Base-by-base conservation (phyloP, 371 early-diverging fungal genomes). In the Batkoa obscura region DNA sequence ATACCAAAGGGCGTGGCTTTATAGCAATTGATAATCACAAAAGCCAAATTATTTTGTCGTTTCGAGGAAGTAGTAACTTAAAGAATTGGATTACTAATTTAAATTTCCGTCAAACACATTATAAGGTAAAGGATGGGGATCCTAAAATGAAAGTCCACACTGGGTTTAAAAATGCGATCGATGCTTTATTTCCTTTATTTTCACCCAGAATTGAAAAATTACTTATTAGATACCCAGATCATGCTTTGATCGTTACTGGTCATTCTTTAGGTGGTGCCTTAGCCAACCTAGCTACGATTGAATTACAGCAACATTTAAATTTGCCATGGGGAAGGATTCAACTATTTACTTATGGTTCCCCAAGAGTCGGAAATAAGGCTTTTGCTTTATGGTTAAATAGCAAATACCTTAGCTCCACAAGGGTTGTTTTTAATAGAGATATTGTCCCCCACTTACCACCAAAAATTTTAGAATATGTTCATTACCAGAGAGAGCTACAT, bases 301-400 rank as follows among this genome's bases (percentile, higher is more conserved):
- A 51, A 6, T n/a, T 51, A 5, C 12, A 6, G 6, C 17, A 51
- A 3, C 6, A 51, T 4, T 12, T n/a, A 6, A 10, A 6, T 13
- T 3, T 51, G 6, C 37, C 6, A 12, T 51, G 38, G 12, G 36
- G 4, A 13, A 30, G 50, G 10, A 39, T 59, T 12, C 39, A 54
- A 10, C 41, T 50, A 12, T 56, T 56, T 38, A 60, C 60, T 10
- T 60, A 45, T 48, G 75, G 76, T 23, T 60, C 63, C 60, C 77
- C 76, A 46, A 70, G 76, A 13, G 58, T 70, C 15, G 77, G 77
- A 30, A 69, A 74, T 50, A 38, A 61, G 6, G 58, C 49, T 9
- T 76, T 72, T 61, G 38, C 38, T 15, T 13, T 10, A 6, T 51
- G 32, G 6, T 37, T 37, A 8, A 51, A 51, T 15, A 8, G 31